phyloP scores from a whole-genome alignment of 495 filamentous ascomycete species.

The Amorphotheca resinae region DNA sequence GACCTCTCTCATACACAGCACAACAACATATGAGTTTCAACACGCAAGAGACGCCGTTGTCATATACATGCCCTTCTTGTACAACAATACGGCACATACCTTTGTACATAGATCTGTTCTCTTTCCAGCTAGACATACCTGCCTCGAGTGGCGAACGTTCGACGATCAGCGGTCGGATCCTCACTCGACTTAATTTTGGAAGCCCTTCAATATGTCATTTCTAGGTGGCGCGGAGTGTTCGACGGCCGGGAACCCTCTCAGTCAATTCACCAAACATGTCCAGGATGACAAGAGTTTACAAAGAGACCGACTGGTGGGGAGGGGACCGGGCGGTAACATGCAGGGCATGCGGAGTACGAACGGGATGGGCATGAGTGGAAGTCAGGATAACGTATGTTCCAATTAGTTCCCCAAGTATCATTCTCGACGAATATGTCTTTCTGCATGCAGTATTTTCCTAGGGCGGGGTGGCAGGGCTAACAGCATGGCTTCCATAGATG shows the following conservation, averaged over 20 bases:
- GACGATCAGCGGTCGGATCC: too few species aligned
- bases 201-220: slow-evolving; percentile 88
- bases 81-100: not conserved
- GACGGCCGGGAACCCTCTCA: slow-evolving; percentile 87
- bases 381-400: slow-evolving; percentile 48
- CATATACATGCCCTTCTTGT: not conserved
- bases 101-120: too few species aligned
- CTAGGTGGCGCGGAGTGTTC: slow-evolving; percentile 94
- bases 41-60: too few species aligned
- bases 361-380: slow-evolving; percentile 37
- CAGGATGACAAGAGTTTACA: slow-evolving; percentile 91
- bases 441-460: too few species aligned
- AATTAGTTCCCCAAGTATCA: too few species aligned
- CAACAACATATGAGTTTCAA: not conserved
- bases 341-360: slow-evolving; percentile 43
- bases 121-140: too few species aligned
- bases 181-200: not conserved
- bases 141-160: too few species aligned
- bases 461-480: too few species aligned
- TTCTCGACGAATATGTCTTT: not conserved
- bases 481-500: slow-evolving; percentile 42
- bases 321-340: slow-evolving; percentile 43
- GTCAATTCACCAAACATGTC: slow-evolving; percentile 90
- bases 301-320: slow-evolving; percentile 69
- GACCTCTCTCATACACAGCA: not conserved